Evolutionary conservation across 805 yeast species (phyloP).

Genomic region (Wickerhamomyces bovis): DNA sequence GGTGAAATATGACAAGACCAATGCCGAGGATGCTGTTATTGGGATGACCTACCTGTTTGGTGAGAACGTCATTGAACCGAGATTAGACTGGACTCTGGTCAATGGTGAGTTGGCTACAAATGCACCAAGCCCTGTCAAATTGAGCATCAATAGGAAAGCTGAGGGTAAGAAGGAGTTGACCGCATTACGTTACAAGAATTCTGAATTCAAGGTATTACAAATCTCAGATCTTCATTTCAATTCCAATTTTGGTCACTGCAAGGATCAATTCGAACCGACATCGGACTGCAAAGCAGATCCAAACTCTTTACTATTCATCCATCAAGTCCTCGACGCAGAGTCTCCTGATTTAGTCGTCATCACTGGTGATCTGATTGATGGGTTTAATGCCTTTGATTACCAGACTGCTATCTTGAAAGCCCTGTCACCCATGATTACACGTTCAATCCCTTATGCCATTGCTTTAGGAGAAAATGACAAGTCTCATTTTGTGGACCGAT

Average conservation of each 20-base stretch:
- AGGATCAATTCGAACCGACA: constrained; percentile 32
- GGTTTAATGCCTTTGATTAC: constrained; percentile 50
- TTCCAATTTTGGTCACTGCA: constrained; percentile 51
- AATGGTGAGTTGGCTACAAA: constrained; percentile 10
- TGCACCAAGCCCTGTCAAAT: not conserved
- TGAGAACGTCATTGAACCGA: constrained; percentile 49
- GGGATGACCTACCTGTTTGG: constrained; percentile 51
- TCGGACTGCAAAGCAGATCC: constrained; percentile 46
- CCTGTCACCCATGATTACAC: constrained; percentile 44
- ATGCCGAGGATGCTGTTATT: constrained; percentile 31
- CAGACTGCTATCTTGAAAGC: constrained; percentile 58
- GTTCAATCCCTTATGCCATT: constrained; percentile 54
- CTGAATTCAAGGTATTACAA: constrained; percentile 52
- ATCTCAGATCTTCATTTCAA: constrained; percentile 63
- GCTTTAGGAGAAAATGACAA: constrained; percentile 58
- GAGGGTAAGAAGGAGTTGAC: not conserved
- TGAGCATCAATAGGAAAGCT: not conserved
- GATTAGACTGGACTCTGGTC: constrained; percentile 46
- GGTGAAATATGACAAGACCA: constrained; percentile 41
- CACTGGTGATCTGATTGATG: constrained; percentile 63
- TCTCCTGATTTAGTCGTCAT: constrained; percentile 57
- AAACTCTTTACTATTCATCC: constrained; percentile 44
- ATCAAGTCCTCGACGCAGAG: constrained; percentile 47
- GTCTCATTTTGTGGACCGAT: constrained; percentile 40
- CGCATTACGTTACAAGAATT: constrained; percentile 1